Percentiles rank a stretch among this genome's conserved stretches.
Conservation (phyloP, 2,329 filamentous ascomycete species). For the Arachnopeziza araneosa region DNA sequence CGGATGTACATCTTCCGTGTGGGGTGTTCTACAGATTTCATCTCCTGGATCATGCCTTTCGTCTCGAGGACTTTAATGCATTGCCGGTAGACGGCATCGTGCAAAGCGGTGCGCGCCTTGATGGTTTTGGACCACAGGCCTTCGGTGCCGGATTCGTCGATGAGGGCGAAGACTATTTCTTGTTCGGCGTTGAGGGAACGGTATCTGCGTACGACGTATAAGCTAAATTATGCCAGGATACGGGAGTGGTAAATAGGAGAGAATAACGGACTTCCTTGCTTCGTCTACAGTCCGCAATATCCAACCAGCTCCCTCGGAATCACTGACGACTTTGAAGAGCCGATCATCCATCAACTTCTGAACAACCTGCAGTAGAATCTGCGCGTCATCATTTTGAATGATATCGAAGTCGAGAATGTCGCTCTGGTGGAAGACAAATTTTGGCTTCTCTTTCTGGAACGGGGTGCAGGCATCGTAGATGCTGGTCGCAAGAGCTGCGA, state of each 20-base stretch:
- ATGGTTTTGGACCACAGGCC: constrained; percentile 91
- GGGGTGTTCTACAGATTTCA: constrained; percentile 87
- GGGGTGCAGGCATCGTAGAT: constrained; percentile 26
- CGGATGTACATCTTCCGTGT: constrained; percentile 97
- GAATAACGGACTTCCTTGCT: constrained; percentile 50
- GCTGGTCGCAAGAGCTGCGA: constrained; percentile 6
- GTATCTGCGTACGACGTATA: constrained; percentile 39
- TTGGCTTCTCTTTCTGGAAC: constrained; percentile 16
- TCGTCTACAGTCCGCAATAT: constrained; percentile 53
- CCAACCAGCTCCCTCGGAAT: constrained; percentile 47
- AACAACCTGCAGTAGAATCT: constrained; percentile 49
- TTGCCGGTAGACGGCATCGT: constrained; percentile 76
- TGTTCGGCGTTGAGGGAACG: constrained; percentile 66
- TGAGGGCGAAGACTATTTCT: constrained; percentile 78
- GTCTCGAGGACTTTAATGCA: constrained; percentile 78
- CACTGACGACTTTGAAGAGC: constrained; percentile 47
- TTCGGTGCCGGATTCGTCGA: constrained; percentile 77
- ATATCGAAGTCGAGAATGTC: constrained; percentile 50
- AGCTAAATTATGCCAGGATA: constrained; percentile 5
- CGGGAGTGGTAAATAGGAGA: neutral
- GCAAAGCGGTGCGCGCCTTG: constrained; percentile 72
- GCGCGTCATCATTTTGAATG: constrained; percentile 50
- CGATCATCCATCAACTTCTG: constrained; percentile 55
- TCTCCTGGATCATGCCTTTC: constrained; percentile 77
- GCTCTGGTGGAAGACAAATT: constrained; percentile 48